Percentiles rank a stretch among this genome's conserved stretches.
Evolutionary conservation across 1,284 basidiomycete species (phyloP).

Genomic region (Apiotrichum gracile): DNA sequence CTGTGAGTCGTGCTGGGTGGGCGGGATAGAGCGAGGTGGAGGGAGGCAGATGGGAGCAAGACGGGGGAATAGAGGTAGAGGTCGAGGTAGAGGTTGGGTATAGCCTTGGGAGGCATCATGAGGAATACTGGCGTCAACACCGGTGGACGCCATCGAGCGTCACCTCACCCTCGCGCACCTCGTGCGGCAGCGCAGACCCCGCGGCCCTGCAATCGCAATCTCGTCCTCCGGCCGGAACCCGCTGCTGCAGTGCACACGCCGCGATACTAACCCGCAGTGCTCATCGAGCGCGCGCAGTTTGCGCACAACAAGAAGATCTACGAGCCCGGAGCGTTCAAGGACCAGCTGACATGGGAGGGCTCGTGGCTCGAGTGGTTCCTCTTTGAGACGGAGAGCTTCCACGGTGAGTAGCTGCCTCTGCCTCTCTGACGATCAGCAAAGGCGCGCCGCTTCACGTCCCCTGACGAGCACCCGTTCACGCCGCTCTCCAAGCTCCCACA

Average conservation of each 20-base stretch:
- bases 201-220: background rate
- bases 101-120: background rate
- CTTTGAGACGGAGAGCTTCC: slow-evolving; percentile 86
- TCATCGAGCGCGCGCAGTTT: slow-evolving; percentile 96
- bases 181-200: too few species aligned
- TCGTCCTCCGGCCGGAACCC: background rate
- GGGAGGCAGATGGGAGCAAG: too few species aligned
- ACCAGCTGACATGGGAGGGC: slow-evolving; percentile 65
- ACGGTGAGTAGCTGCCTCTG: slow-evolving; percentile 60
- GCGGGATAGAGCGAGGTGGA: background rate
- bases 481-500: slow-evolving; percentile 62
- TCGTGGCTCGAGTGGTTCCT: slow-evolving; percentile 98
- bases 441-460: slow-evolving; percentile 77
- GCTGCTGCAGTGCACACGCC: background rate
- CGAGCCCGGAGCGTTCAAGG: slow-evolving; percentile 67
- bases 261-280: slow-evolving; percentile 45
- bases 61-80: background rate
- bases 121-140: too few species aligned
- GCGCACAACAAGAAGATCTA: slow-evolving; percentile 92
- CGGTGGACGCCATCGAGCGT: too few species aligned
- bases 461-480: slow-evolving; percentile 97
- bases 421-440: slow-evolving; percentile 58
- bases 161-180: too few species aligned
- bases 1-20: slow-evolving; percentile 40
- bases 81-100: background rate